These are phyloP conservation scores for Dendrobium chrysotoxum DNA, from an alignment of 106 monocot genomes.

Conservation along the genomic window DNA sequence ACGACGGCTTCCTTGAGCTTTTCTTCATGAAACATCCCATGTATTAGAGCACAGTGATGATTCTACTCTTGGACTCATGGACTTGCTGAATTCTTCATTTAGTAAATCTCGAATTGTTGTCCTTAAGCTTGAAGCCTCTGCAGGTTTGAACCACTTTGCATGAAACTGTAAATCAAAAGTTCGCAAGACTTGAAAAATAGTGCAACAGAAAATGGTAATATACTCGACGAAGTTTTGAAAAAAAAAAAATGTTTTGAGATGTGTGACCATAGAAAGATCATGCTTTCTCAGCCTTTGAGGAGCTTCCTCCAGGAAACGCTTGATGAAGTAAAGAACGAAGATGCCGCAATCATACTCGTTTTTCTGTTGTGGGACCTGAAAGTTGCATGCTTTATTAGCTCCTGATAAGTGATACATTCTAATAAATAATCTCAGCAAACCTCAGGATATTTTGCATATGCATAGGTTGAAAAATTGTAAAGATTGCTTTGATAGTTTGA, in stretches of 20 bases:
- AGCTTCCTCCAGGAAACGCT: conserved; percentile 44
- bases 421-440: not conserved
- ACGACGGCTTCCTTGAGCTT: not conserved
- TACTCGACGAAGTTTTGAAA: not conserved
- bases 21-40: not conserved
- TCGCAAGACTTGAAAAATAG: not conserved
- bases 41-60: not conserved
- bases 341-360: conserved; percentile 55
- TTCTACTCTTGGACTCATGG: not conserved
- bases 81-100: conserved; percentile 24
- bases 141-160: conserved; percentile 46
- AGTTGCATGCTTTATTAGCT: not conserved
- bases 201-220: not conserved
- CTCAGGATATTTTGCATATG: not conserved
- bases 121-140: conserved; percentile 46
- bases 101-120: conserved; percentile 25
- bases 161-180: conserved; percentile 21
- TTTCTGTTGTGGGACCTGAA: conserved; percentile 47
- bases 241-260: not conserved
- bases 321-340: conserved; percentile 53
- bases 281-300: conserved; percentile 33
- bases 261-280: conserved; percentile 37
- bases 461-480: not conserved
- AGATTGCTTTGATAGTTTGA: not conserved
- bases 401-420: not conserved